Evolutionary conservation across 2,329 filamentous ascomycete species (phyloP).

Genomic region (Colletotrichum sublineola): DNA sequence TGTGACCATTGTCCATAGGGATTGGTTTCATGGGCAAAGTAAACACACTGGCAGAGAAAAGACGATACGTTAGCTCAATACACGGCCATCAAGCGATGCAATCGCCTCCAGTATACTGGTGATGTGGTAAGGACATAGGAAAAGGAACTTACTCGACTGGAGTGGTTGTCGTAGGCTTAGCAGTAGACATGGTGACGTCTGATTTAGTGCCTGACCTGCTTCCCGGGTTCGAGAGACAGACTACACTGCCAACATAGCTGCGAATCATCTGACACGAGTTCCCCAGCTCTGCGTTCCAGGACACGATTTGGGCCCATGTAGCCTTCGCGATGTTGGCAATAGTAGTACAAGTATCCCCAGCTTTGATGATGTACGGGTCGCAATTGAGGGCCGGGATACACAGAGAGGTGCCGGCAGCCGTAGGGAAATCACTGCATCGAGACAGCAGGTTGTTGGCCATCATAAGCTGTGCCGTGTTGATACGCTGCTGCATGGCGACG

Average conservation of each 20-base stretch:
- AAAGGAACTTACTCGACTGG: too few species aligned
- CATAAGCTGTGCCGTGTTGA: not conserved
- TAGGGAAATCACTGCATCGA: not conserved
- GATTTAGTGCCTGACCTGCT: not conserved
- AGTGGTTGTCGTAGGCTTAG: too few species aligned
- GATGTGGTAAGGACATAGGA: too few species aligned
- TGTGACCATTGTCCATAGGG: too few species aligned
- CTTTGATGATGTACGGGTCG: not conserved
- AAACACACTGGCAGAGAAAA: too few species aligned
- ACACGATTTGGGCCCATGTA: constrained; percentile 2
- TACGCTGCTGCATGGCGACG: not conserved
- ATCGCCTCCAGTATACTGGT: too few species aligned
- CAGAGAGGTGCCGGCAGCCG: not conserved
- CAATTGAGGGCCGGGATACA: not conserved
- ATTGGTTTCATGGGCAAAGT: too few species aligned
- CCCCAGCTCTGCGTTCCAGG: constrained; percentile 4
- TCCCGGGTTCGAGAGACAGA: not conserved
- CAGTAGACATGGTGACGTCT: too few species aligned
- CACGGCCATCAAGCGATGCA: too few species aligned
- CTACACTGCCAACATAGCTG: not conserved
- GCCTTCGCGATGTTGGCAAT: not conserved
- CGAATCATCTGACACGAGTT: not conserved
- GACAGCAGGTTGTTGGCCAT: not conserved
- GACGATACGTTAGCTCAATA: too few species aligned
- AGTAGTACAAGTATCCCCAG: not conserved